Conservation (phyloP, 106 monocot species). For the Dioscorea alata region DNA sequence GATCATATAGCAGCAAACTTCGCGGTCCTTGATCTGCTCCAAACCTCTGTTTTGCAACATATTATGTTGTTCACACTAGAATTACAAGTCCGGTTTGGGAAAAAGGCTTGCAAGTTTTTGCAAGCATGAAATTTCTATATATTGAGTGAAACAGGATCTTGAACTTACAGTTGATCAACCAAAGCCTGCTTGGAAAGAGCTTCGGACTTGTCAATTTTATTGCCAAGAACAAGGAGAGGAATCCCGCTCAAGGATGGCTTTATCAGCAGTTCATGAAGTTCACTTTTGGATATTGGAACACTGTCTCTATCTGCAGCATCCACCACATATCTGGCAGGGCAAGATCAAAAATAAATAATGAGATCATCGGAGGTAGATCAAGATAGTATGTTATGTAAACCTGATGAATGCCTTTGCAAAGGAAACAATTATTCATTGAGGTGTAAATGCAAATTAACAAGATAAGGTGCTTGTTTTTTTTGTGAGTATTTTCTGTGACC, state of each 20-base stretch:
- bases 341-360: neutral
- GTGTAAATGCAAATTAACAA: too few species aligned
- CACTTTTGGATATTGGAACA: constrained; percentile 74
- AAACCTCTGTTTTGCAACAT: neutral
- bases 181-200: constrained; percentile 79
- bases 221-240: constrained; percentile 84
- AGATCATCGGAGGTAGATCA: neutral
- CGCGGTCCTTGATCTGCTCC: constrained; percentile 7
- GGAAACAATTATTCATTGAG: too few species aligned
- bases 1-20: constrained; percentile 6
- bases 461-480: too few species aligned
- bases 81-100: neutral
- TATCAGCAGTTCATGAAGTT: constrained; percentile 70
- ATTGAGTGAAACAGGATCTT: constrained; percentile 15
- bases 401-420: too few species aligned
- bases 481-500: too few species aligned
- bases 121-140: neutral
- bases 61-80: neutral
- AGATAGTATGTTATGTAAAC: neutral
- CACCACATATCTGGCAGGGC: constrained; percentile 56
- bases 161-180: constrained; percentile 88
- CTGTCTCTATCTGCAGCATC: constrained; percentile 93
- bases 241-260: constrained; percentile 81
- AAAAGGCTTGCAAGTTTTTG: neutral
- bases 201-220: constrained; percentile 96